A percentile compares a stretch with the other conserved stretches of the same genome.
Evolutionary conservation across 768 basidiomycete species (phyloP).

Genomic region (Pleurotus platypus): DNA sequence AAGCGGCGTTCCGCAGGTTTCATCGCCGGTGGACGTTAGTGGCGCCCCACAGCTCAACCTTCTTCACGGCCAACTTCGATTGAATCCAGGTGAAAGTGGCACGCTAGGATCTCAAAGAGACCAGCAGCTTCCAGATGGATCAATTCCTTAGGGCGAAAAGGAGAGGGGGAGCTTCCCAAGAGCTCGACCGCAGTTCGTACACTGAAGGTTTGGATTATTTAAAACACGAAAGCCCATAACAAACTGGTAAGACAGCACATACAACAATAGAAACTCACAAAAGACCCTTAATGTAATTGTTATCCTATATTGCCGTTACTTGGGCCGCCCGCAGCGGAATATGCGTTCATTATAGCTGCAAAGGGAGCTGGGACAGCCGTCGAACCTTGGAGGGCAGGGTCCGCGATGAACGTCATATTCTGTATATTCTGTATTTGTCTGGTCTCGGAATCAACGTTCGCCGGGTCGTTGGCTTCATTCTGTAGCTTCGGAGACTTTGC

Average conservation of each 20-base stretch:
- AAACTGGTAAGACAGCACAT: not conserved
- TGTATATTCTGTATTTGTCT: not conserved
- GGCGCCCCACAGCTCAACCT: not conserved
- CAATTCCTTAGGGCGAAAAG: not conserved
- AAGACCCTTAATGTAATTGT: not conserved
- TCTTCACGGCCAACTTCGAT: not conserved
- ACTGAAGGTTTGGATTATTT: not conserved
- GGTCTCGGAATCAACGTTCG: not conserved
- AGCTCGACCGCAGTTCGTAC: not conserved
- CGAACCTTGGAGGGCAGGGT: not conserved
- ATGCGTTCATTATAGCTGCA: slow-evolving; percentile 73
- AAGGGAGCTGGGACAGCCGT: slow-evolving; percentile 48
- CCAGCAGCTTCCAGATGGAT: not conserved
- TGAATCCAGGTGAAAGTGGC: not conserved
- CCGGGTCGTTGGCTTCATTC: not conserved
- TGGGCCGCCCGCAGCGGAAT: slow-evolving; percentile 30
- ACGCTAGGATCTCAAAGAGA: not conserved
- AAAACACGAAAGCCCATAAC: not conserved
- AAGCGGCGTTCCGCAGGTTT: slow-evolving; percentile 13
- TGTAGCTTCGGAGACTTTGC: not conserved
- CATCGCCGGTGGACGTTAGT: slow-evolving; percentile 10
- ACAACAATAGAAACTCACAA: not conserved
- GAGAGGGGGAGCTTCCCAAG: not conserved
- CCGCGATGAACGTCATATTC: not conserved
- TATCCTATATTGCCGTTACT: slow-evolving; percentile 12